Evolutionary conservation across 1,284 basidiomycete genomes (phyloP).

Genomic region (Trametes sp.): DNA sequence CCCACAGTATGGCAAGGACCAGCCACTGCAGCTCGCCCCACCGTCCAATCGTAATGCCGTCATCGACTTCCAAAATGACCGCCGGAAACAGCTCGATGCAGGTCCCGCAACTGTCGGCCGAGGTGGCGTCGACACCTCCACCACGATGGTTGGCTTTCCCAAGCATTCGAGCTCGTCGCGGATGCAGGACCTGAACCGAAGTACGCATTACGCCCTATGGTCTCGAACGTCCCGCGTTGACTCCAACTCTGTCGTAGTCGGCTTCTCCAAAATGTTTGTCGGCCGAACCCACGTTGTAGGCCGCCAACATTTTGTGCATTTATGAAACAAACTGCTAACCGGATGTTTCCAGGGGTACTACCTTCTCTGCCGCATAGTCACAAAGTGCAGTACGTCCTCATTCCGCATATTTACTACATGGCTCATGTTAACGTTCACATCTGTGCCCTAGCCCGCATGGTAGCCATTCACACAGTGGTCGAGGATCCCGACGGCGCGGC

Average conservation of each 20-base stretch:
- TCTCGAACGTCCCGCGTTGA: background rate
- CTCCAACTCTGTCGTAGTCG: constrained; percentile 11
- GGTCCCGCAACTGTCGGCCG: background rate
- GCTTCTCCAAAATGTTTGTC: constrained; percentile 22
- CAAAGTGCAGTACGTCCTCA: constrained; percentile 24
- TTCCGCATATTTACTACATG: no score
- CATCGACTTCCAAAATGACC: background rate
- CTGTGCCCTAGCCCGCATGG: constrained; percentile 21
- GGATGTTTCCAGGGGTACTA: constrained; percentile 25
- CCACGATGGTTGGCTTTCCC: constrained; percentile 26
- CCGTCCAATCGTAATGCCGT: constrained; percentile 16
- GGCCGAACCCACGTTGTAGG: constrained; percentile 5
- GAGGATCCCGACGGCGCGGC: constrained; percentile 42
- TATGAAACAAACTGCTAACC: no score
- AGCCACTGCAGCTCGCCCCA: constrained; percentile 14
- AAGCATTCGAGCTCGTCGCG: constrained; percentile 27
- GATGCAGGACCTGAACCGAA: constrained; percentile 9
- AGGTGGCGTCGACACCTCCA: background rate
- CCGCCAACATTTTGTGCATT: constrained; percentile 13
- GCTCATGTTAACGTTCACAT: background rate
- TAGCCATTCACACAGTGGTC: constrained; percentile 31
- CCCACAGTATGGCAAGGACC: constrained; percentile 13
- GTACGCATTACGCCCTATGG: constrained; percentile 7
- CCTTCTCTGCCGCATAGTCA: constrained; percentile 31
- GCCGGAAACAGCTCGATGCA: background rate